Base-by-base conservation (phyloP, 2,329 filamentous ascomycete species). In the Pezicula rhizophila region DNA sequence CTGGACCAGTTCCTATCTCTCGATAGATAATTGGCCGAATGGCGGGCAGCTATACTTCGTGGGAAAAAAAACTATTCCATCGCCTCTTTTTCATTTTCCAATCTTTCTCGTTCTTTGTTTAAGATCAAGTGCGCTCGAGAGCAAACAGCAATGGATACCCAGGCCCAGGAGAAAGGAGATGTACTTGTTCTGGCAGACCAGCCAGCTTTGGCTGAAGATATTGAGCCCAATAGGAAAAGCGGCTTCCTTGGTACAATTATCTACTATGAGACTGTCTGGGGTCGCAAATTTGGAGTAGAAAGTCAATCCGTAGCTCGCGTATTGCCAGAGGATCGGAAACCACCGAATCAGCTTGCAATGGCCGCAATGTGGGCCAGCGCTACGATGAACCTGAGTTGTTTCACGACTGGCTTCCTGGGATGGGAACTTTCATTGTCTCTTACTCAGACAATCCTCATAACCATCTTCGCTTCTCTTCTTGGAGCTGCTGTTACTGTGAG, bases 301-400 rank as follows among this genome's bases (percentile, higher is more conserved):
- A 68, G 72, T 2, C 63, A 74, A 43, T 72, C 70, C 39, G 68
- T 76, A 41, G 62, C 63, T 8, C 69, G 75, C 48, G 72, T 74
- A 53, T 65, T 65, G 5, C 68, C 73, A 31, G 69, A 74, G 58
- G 68, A 74, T 38, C 62, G 64, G 25, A 61, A 68, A 31, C 68
- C 68, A 1, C 51, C 57, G 17, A 70, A 71, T 56, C 69, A 70
- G 51, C 59, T 71, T 47, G 67, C 68, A 48, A 78, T 78, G 75
- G 74, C 72, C 10, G 60, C 76, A 49, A 64, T 78, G 49, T 78
- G 75, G 75, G 73, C 75, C 17, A 71, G 68, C 40, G 70, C 68
- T 8, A 76, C 72, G 1, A 71, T 77, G 68, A 77, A 77, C 57
- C 67, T 71, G 23, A 70, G 68, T 34, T 77, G 73, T 57, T 76